phyloP scores from a whole-genome alignment of 1,139 yeast species.

The Yamadazyma triangularis region DNA sequence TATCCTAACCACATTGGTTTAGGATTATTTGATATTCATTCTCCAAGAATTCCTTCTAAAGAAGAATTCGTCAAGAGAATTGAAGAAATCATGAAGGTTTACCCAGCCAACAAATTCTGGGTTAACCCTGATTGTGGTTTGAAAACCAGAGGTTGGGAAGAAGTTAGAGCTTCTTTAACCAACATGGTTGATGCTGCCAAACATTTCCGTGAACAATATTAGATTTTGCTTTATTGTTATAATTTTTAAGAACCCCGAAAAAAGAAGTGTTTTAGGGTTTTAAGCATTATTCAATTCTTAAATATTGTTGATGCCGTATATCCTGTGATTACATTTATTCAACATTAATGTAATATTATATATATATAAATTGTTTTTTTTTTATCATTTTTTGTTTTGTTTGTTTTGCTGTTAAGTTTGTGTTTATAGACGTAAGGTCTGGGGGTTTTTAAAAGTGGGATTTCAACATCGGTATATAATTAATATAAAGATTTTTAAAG shows the following conservation, averaged over 20 bases:
- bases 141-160: slow-evolving; percentile 96
- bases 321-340: slow-evolving; percentile 54
- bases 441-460: slow-evolving; percentile 44
- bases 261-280: slow-evolving; percentile 8
- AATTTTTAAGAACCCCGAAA: slow-evolving; percentile 15
- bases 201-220: slow-evolving; percentile 71
- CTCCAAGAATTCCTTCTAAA: slow-evolving; percentile 98
- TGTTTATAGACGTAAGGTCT: too few species aligned
- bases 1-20: slow-evolving; percentile 99
- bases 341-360: slow-evolving; percentile 54
- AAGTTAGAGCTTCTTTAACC: slow-evolving; percentile 79
- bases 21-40: slow-evolving; percentile 98
- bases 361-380: slow-evolving; percentile 6
- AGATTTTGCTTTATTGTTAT: slow-evolving; percentile 12
- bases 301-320: slow-evolving; percentile 37
- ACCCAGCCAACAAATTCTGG: slow-evolving; percentile 98
- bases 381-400: slow-evolving; percentile 15
- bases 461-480: slow-evolving; percentile 46
- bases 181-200: slow-evolving; percentile 99
- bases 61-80: slow-evolving; percentile 94
- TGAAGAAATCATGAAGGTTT: slow-evolving; percentile 89
- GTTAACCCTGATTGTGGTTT: slow-evolving; percentile 99
- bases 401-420: slow-evolving; percentile 18
- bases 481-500: slow-evolving; percentile 15
- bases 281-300: slow-evolving; percentile 30